Percentiles rank a stretch among this genome's conserved stretches.
phyloP scores from a whole-genome alignment of 2,329 filamentous ascomycete genomes.

The Alternaria burnsii region DNA sequence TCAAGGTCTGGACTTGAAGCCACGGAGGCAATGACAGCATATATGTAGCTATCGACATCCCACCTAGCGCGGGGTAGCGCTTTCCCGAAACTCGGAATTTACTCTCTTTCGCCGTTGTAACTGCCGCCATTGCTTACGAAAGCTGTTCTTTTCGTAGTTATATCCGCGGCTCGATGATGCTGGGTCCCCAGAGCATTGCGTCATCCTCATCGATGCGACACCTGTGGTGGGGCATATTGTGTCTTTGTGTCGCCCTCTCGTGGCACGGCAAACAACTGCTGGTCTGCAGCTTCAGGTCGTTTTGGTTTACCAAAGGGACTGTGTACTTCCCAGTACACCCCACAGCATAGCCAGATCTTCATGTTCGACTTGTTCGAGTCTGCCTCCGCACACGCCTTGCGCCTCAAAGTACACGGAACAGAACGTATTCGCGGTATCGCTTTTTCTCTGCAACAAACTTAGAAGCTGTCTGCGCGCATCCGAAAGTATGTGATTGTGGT shows the following conservation, averaged over 20 bases:
- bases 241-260: constrained; percentile 13
- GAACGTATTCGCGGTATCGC: neutral
- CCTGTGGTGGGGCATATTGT: constrained; percentile 16
- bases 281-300: constrained; percentile 18
- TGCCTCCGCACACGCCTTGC: neutral
- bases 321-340: constrained; percentile 28
- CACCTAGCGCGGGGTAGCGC: constrained; percentile 26
- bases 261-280: constrained; percentile 24
- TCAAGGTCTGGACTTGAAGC: neutral
- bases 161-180: constrained; percentile 14
- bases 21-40: constrained; percentile 13
- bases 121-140: constrained; percentile 20
- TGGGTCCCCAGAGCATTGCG: constrained; percentile 10
- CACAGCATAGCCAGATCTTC: constrained; percentile 33
- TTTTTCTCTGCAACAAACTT: neutral
- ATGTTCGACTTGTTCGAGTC: neutral
- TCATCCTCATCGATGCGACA: constrained; percentile 23
- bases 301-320: constrained; percentile 23
- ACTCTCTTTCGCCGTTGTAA: constrained; percentile 16
- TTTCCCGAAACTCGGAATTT: constrained; percentile 20
- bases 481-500: neutral
- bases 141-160: constrained; percentile 11
- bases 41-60: constrained; percentile 17
- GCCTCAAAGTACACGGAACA: neutral
- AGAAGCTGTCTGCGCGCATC: neutral